These are phyloP conservation scores for Sutorius eximius DNA, from an alignment of 1,284 basidiomycete genomes.

Conservation along the genomic window DNA sequence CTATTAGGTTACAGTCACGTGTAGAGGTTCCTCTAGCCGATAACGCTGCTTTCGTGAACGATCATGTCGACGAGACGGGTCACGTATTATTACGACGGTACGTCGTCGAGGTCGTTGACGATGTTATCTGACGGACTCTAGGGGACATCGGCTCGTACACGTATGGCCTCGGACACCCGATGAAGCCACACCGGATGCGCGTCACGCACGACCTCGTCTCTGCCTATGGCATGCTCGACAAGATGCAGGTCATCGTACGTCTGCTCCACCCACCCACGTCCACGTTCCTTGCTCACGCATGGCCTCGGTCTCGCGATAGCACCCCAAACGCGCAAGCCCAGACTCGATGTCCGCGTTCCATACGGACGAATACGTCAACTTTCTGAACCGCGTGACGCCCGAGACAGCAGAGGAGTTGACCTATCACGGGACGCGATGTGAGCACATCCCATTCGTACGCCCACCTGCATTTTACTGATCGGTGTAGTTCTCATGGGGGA, in stretches of 20 bases:
- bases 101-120: constrained; percentile 10
- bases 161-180: constrained; percentile 87
- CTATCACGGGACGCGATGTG: constrained; percentile 80
- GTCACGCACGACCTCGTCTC: constrained; percentile 92
- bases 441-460: constrained; percentile 33
- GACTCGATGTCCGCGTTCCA: constrained; percentile 92
- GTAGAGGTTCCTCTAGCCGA: not conserved
- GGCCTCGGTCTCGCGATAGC: constrained; percentile 42
- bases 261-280: not conserved
- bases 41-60: not conserved
- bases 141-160: constrained; percentile 82
- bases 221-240: constrained; percentile 86
- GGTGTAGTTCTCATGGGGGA: constrained; percentile 83
- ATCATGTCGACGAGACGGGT: constrained; percentile 57
- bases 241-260: constrained; percentile 86
- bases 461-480: constrained; percentile 8
- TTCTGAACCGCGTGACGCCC: constrained; percentile 84
- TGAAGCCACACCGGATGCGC: constrained; percentile 94
- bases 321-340: constrained; percentile 77
- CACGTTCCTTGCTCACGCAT: not conserved
- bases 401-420: constrained; percentile 86
- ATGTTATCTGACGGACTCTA: constrained; percentile 28
- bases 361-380: constrained; percentile 97
- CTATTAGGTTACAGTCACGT: constrained; percentile 13
- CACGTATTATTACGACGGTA: constrained; percentile 64